Percentiles rank a stretch among this genome's conserved stretches.
Conservation (phyloP, 139 green algal species). For the Microglena sp. region DNA sequence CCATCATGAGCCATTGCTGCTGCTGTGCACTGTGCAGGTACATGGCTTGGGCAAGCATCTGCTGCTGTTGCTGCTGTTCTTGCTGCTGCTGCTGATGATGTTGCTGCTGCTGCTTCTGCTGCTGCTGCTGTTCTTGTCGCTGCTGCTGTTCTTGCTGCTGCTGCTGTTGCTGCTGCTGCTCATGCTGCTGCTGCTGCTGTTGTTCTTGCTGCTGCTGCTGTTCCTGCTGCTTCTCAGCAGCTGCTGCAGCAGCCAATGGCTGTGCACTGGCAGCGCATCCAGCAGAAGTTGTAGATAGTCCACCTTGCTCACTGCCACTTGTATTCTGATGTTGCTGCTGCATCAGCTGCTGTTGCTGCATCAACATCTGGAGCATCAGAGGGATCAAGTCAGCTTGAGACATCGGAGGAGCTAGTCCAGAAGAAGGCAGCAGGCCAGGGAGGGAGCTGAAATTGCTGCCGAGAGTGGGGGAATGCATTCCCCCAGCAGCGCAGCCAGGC, state of each 20-base stretch:
- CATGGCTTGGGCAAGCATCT: not conserved
- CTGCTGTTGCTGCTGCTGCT: not conserved
- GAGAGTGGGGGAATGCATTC: too few species aligned
- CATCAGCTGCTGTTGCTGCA: slow-evolving; percentile 4
- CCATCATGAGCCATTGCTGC: not conserved
- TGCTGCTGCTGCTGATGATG: not conserved
- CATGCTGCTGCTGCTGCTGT: not conserved
- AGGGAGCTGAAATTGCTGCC: too few species aligned
- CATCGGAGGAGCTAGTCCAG: too few species aligned
- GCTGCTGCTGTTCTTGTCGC: not conserved
- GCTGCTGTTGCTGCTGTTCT: not conserved
- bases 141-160: not conserved
- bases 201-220: not conserved
- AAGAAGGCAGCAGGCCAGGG: too few species aligned
- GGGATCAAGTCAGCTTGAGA: too few species aligned
- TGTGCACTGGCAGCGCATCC: not conserved
- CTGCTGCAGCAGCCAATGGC: not conserved
- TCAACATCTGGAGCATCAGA: slow-evolving; percentile 3
- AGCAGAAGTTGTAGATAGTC: not conserved
- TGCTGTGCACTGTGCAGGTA: not conserved
- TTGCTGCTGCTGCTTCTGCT: slow-evolving; percentile 2
- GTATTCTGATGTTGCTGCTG: slow-evolving; percentile 5
- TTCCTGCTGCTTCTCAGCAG: slow-evolving; percentile 2
- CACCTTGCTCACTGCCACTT: not conserved
- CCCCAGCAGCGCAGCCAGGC: too few species aligned